A percentile compares a stretch with the other conserved stretches of the same genome.
Evolutionary conservation across 2,329 filamentous ascomycete species (phyloP).

Genomic region (Ilyonectria sp.): DNA sequence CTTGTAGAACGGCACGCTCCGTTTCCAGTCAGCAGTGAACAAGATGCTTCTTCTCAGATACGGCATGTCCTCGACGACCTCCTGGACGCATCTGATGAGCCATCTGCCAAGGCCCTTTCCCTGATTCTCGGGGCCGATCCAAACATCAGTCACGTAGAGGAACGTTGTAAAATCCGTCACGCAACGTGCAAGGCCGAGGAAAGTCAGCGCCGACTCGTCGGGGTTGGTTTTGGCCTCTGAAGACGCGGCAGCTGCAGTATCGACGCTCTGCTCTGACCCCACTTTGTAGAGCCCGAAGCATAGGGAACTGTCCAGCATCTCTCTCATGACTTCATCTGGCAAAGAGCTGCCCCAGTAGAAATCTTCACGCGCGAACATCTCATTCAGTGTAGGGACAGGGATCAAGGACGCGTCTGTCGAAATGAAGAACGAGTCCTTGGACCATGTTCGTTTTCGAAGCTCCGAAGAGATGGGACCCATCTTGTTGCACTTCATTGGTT

Average conservation of each 20-base stretch:
- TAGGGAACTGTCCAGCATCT: conserved; percentile 66
- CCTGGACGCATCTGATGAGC: conserved; percentile 71
- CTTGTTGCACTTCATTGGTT: background rate
- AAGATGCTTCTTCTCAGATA: conserved; percentile 69
- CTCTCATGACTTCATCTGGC: conserved; percentile 59
- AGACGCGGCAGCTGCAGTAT: background rate
- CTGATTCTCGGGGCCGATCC: conserved; percentile 68
- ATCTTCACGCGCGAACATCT: conserved; percentile 63
- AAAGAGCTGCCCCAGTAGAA: conserved; percentile 69
- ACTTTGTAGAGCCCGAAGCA: conserved; percentile 68
- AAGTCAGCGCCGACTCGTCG: conserved; percentile 12
- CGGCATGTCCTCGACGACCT: conserved; percentile 66
- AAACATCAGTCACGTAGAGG: conserved; percentile 75
- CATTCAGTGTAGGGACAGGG: conserved; percentile 57
- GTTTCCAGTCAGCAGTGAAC: conserved; percentile 56
- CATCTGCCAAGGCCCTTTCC: conserved; percentile 72
- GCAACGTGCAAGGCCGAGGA: conserved; percentile 59
- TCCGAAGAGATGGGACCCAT: conserved; percentile 23
- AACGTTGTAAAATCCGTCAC: conserved; percentile 77
- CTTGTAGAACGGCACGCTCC: conserved; percentile 53
- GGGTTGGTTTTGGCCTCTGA: background rate
- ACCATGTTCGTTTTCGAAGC: conserved; percentile 21
- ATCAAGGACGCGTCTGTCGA: conserved; percentile 27
- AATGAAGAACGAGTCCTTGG: conserved; percentile 18
- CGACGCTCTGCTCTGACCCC: background rate